Evolutionary conservation across 176 grass and related monocot genomes (phyloP).

Genomic region (Stipa capillata): DNA sequence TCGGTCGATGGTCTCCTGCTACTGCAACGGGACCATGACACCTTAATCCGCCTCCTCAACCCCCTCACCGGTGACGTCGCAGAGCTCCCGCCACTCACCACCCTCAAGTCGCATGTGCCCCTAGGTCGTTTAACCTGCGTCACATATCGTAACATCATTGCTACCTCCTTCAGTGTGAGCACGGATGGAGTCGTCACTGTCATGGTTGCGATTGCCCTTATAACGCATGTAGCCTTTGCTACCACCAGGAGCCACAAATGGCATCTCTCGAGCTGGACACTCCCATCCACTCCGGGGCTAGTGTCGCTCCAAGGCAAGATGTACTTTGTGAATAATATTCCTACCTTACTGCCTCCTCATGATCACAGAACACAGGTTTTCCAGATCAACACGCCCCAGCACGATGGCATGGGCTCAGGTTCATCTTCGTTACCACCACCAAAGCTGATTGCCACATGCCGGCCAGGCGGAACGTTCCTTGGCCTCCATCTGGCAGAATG

Average conservation of each 20-base stretch:
- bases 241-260: not conserved
- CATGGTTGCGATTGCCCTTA: not conserved
- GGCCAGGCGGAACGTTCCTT: not conserved
- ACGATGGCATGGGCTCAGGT: too few relatives aligned
- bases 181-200: not conserved
- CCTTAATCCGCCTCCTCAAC: not conserved
- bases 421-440: too few relatives aligned
- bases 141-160: not conserved
- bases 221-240: not conserved
- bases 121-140: not conserved
- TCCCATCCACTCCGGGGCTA: too few relatives aligned
- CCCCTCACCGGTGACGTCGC: not conserved
- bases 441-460: not conserved
- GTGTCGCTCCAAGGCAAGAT: not conserved
- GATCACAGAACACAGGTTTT: not conserved
- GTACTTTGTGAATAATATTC: not conserved
- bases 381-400: not conserved
- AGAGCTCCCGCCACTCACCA: not conserved
- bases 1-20: not conserved
- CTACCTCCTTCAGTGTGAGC: not conserved
- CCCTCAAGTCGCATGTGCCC: too few relatives aligned
- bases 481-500: not conserved
- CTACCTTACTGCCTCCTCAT: too few relatives aligned
- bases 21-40: not conserved
- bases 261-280: not conserved